A percentile compares a stretch with the other conserved stretches of the same genome.
These are phyloP conservation scores for Triangularia verruculosa DNA, from an alignment of 2,329 filamentous ascomycete genomes.

Conservation along the genomic window DNA sequence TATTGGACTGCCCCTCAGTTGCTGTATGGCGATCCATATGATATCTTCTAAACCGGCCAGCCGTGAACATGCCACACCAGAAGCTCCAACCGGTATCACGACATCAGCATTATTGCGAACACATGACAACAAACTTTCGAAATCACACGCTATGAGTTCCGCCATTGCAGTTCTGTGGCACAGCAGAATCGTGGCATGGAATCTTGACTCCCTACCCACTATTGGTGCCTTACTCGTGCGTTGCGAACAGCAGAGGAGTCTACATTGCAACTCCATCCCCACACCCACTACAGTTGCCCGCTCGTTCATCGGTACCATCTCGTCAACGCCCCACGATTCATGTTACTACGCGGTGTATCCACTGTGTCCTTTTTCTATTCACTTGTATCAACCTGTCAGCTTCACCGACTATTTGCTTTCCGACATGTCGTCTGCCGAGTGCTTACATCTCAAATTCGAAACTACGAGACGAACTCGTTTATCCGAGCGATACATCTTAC, in stretches of 20 bases:
- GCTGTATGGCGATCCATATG: background rate
- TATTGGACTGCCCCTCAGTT: background rate
- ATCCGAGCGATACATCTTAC: background rate
- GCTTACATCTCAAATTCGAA: background rate
- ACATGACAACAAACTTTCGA: background rate
- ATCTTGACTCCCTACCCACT: background rate
- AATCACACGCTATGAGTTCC: background rate
- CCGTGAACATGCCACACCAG: background rate
- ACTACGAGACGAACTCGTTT: background rate
- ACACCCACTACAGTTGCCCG: background rate
- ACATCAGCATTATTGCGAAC: background rate
- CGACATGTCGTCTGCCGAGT: background rate
- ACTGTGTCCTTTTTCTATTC: background rate
- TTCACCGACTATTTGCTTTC: conserved; percentile 5
- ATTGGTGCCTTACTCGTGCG: background rate
- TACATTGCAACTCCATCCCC: background rate
- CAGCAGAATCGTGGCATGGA: background rate
- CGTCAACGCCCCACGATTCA: background rate
- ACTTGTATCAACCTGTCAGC: conserved; percentile 1
- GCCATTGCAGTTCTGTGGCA: background rate
- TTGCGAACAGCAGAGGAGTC: background rate
- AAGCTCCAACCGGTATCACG: background rate
- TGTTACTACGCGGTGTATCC: background rate
- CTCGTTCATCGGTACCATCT: background rate
- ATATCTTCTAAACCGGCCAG: background rate